A percentile compares a stretch with the other conserved stretches of the same genome.
Evolutionary conservation across 2,329 filamentous ascomycete genomes (phyloP).

Genomic region (Trichophyton benhamiae): DNA sequence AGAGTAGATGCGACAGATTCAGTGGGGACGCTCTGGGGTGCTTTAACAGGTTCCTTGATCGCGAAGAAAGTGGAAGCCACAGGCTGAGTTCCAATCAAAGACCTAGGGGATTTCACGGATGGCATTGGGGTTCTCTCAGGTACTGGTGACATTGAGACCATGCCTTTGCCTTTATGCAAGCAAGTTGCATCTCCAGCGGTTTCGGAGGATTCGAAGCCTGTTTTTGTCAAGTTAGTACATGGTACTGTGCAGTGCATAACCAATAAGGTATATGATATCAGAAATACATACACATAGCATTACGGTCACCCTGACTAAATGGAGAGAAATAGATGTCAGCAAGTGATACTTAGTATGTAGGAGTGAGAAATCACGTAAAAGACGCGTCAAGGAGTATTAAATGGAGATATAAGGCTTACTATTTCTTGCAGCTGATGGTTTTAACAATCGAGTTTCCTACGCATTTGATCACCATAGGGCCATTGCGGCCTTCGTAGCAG

Average conservation of each 20-base stretch:
- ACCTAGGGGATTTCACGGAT: background rate
- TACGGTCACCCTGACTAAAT: background rate
- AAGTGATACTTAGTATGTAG: background rate
- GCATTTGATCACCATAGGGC: background rate
- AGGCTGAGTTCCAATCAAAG: background rate
- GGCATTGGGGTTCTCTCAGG: background rate
- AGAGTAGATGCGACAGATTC: background rate
- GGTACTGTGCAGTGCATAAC: background rate
- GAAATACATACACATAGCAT: background rate
- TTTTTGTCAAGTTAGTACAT: background rate
- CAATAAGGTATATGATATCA: background rate
- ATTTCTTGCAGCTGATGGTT: background rate
- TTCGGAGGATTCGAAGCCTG: background rate
- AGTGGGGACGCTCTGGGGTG: background rate
- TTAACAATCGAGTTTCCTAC: background rate
- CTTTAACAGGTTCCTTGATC: background rate
- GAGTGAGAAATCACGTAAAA: background rate
- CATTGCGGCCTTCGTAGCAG: background rate
- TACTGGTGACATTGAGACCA: background rate
- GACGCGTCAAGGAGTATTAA: background rate
- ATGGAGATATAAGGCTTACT: background rate
- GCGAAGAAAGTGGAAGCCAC: background rate
- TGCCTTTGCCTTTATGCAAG: background rate
- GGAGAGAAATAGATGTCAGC: background rate
- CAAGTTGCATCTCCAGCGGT: constrained; percentile 1